A percentile compares a stretch with the other conserved stretches of the same genome.
Conservation (phyloP, 371 early-diverging fungal genomes). For the Syncephalastrum contaminatum region DNA sequence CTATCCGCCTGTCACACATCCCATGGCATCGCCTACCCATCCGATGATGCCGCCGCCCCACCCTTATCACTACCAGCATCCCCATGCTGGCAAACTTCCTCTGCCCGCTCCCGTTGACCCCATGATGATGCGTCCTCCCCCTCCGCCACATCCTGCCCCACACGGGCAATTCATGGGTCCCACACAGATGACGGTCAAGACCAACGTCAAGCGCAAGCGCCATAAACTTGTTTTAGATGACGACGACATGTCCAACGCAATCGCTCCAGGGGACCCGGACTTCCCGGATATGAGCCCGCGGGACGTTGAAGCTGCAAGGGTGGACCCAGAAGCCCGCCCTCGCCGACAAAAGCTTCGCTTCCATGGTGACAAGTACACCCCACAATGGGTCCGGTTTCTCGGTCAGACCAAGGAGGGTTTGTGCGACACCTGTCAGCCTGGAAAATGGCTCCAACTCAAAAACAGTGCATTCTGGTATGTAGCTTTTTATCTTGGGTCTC, state of each 20-base stretch:
- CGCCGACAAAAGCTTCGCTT: constrained; percentile 73
- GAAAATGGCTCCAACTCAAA: constrained; percentile 90
- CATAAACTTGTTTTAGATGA: constrained; percentile 18
- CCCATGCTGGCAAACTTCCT: constrained; percentile 6
- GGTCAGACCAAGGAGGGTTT: constrained; percentile 86
- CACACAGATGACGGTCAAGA: background rate
- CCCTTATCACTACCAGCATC: constrained; percentile 20
- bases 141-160: constrained; percentile 6
- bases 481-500: background rate
- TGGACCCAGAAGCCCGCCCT: constrained; percentile 53
- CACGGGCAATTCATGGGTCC: background rate
- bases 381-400: constrained; percentile 79
- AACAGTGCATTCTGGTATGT: constrained; percentile 89
- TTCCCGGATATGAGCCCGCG: constrained; percentile 47
- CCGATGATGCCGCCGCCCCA: constrained; percentile 8
- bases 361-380: constrained; percentile 84
- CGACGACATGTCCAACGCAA: constrained; percentile 18
- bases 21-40: constrained; percentile 4
- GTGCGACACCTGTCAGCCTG: constrained; percentile 85
- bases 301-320: constrained; percentile 41
- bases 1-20: constrained; percentile 7
- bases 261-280: constrained; percentile 36
- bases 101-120: constrained; percentile 6
- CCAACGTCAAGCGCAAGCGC: constrained; percentile 18
- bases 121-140: constrained; percentile 1